Evolutionary conservation across 192 early-diverging fungal genomes (phyloP).

Genomic region (Coemansia javaensis): DNA sequence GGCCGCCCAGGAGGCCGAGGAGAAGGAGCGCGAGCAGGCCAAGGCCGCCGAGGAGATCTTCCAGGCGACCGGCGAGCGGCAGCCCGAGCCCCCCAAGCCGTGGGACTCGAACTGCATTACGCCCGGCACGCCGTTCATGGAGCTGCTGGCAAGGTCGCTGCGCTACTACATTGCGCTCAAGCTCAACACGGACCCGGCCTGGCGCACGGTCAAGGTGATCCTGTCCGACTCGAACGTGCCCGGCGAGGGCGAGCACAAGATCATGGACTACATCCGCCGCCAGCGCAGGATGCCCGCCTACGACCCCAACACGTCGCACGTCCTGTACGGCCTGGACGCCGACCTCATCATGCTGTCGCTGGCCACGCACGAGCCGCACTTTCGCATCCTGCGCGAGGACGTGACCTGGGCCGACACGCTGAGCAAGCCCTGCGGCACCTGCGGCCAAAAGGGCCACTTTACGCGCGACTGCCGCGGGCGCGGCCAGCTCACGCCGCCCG

Average conservation of each 20-base stretch:
- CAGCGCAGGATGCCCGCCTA: conserved; percentile 75
- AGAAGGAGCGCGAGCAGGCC: conserved; percentile 25
- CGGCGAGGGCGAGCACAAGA: conserved; percentile 99
- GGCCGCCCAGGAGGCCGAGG: conserved; percentile 70
- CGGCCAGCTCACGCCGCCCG: conserved; percentile 13
- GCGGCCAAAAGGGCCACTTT: conserved; percentile 61
- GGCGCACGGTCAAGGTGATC: conserved; percentile 82
- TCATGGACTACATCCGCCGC: conserved; percentile 93
- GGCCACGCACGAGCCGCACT: conserved; percentile 95
- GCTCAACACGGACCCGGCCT: conserved; percentile 80
- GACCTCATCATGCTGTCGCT: conserved; percentile 98
- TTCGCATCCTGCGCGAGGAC: conserved; percentile 93
- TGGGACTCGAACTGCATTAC: conserved; percentile 99
- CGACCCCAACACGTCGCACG: conserved; percentile 89
- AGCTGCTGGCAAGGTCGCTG: conserved; percentile 76
- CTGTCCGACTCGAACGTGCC: conserved; percentile 93
- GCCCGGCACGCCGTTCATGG: conserved; percentile 97
- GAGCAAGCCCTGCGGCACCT: conserved; percentile 62
- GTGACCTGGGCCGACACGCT: conserved; percentile 76
- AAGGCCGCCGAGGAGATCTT: conserved; percentile 50
- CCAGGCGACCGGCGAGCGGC: conserved; percentile 48
- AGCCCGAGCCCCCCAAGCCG: conserved; percentile 49
- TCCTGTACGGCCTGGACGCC: conserved; percentile 91
- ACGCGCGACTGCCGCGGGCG: conserved; percentile 41
- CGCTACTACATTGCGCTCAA: conserved; percentile 85